These are phyloP conservation scores for Chrysoporthe cubensis DNA, from an alignment of 2,329 filamentous ascomycete species.

Conservation along the genomic window DNA sequence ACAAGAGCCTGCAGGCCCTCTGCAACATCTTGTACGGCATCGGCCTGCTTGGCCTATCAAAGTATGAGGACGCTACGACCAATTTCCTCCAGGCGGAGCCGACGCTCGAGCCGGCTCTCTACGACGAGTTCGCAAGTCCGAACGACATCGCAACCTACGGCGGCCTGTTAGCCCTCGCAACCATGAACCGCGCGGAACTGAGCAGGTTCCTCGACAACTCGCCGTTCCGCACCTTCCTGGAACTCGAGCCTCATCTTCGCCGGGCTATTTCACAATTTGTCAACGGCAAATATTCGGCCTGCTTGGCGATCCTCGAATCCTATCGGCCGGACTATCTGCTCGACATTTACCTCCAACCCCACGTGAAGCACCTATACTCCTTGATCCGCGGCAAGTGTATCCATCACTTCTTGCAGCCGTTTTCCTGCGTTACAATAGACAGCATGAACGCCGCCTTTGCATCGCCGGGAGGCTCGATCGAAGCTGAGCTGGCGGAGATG, in stretches of 20 bases:
- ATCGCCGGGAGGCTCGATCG: constrained; percentile 62
- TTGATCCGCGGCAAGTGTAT: constrained; percentile 89
- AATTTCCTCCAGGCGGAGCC: constrained; percentile 69
- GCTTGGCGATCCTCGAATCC: constrained; percentile 78
- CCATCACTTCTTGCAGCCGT: constrained; percentile 88
- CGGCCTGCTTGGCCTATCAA: constrained; percentile 50
- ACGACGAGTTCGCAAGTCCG: constrained; percentile 73
- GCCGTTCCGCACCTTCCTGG: constrained; percentile 83
- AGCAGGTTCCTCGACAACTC: constrained; percentile 76
- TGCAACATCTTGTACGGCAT: constrained; percentile 57
- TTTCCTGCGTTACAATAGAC: constrained; percentile 81
- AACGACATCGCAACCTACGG: constrained; percentile 95
- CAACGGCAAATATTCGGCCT: constrained; percentile 84
- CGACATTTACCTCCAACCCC: constrained; percentile 80
- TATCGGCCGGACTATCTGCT: constrained; percentile 88
- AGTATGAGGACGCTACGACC: constrained; percentile 67
- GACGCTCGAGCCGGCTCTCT: constrained; percentile 52
- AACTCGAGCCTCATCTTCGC: constrained; percentile 91
- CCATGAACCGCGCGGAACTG: constrained; percentile 79
- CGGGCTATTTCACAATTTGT: constrained; percentile 90
- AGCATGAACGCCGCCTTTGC: constrained; percentile 81
- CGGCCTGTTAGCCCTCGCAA: constrained; percentile 85
- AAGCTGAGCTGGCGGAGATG: constrained; percentile 76
- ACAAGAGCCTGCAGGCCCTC: constrained; percentile 53
- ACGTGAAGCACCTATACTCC: constrained; percentile 71